Percentiles rank a stretch among this genome's conserved stretches.
These are phyloP conservation scores for Flaveria floridana DNA, from an alignment of 140 eudicot genomes.

Conservation along the genomic window DNA sequence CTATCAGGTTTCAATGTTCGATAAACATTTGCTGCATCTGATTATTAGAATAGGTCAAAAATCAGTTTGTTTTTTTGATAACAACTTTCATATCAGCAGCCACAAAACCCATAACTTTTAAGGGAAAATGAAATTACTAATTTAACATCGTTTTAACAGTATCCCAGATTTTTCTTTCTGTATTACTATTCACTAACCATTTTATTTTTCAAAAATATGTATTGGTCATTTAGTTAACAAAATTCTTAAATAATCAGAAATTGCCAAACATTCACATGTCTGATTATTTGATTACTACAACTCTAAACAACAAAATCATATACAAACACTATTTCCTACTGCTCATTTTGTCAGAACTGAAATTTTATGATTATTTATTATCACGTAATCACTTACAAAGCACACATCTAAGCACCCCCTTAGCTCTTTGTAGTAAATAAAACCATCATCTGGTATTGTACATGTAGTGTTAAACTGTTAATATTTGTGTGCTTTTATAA, in stretches of 20 bases:
- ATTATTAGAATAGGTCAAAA: neutral
- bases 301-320: neutral
- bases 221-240: neutral
- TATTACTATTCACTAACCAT: neutral
- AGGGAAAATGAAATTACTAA: neutral
- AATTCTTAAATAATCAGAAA: neutral
- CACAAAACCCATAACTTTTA: neutral
- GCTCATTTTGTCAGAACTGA: neutral
- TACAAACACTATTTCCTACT: neutral
- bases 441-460: neutral
- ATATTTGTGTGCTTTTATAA: slow-evolving; percentile 6
- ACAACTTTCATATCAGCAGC: neutral
- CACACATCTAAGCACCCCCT: neutral
- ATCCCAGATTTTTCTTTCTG: neutral
- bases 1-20: neutral
- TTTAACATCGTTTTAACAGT: neutral
- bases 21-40: neutral
- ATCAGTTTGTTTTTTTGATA: neutral
- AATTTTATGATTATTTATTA: neutral
- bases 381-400: neutral
- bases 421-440: neutral
- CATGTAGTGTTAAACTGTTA: slow-evolving; percentile 1
- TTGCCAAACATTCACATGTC: neutral
- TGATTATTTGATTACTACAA: neutral
- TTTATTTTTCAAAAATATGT: neutral